These are phyloP conservation scores for Candida ulmi DNA, from an alignment of 805 yeast genomes.

Conservation along the genomic window DNA sequence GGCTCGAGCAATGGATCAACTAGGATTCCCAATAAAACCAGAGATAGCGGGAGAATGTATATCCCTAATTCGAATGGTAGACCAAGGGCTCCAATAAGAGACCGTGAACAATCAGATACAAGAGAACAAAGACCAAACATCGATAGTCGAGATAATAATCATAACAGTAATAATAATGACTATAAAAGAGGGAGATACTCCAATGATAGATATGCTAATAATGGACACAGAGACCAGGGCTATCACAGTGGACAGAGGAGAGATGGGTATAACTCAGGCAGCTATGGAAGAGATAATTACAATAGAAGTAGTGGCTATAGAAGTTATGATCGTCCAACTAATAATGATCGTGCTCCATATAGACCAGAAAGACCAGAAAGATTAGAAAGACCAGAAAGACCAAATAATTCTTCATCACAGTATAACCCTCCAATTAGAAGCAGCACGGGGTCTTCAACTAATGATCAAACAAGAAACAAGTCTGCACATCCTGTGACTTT, in stretches of 20 bases:
- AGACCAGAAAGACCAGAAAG: not conserved
- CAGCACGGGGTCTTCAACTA: not conserved
- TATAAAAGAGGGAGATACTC: not conserved
- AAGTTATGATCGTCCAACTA: not conserved
- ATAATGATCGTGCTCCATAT: not conserved
- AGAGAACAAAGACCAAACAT: not conserved
- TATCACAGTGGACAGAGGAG: not conserved
- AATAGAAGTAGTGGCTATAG: not conserved
- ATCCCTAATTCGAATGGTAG: too few species aligned
- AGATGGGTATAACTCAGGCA: not conserved
- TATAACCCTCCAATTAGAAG: not conserved
- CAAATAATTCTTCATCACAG: not conserved
- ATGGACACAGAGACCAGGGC: not conserved
- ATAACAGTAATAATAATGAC: too few species aligned
- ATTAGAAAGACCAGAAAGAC: not conserved
- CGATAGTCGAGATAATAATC: not conserved
- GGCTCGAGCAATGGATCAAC: too few species aligned
- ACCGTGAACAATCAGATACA: not conserved
- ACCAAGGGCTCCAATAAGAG: not conserved
- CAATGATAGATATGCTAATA: not conserved
- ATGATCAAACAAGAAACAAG: too few species aligned
- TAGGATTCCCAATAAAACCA: too few species aligned
- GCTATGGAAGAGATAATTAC: not conserved
- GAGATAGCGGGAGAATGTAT: too few species aligned
- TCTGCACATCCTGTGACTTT: too few species aligned